Evolutionary conservation across 805 yeast species (phyloP), one percentile per base, ranked within the genome.

Genomic region (Lipomyces starkeyi): DNA sequence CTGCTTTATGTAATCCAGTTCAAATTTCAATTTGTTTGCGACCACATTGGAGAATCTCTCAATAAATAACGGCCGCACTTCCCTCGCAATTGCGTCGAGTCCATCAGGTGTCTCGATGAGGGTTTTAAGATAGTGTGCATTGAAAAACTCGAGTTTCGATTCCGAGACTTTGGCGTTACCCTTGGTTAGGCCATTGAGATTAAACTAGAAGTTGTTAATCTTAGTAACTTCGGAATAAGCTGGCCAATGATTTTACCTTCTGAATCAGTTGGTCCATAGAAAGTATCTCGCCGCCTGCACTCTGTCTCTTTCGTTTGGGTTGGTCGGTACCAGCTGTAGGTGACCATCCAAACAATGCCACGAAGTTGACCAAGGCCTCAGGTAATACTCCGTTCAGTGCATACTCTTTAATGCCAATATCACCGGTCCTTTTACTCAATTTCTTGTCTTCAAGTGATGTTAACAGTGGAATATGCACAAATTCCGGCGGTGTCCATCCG

Each of bases 301-400:
- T 68, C n/a, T 60, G 53, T 13, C 40, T 67, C n/a, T 54, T 40
- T 54, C 53, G 25, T 40, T 61, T 57, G 13, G 37, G 43, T 20
- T 29, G 29, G 34, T n/a, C 56, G 25, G 32, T 62, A 34, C 53
- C 9, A 5, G 60, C 35, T 13, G 52, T 52, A 3, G 97, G 97
- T 4, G 97, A 85, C 99, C 99, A 95, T 0, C 99, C 99, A 78
- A 92, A 90, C 66, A 95, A 81, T 0, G 94, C 97, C 56, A 89
- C 89, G 77, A 92, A 95, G 74, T 95, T 95, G 6, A 91, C 81
- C 53, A 95, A 78, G 0, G 99, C 95, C 76, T 93, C 97, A 0
- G 97, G 97, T 4, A 92, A 78, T 17, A 91, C 83, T 0, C 97
- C 97, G n/a, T 59, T 60, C 55, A 81, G 81, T 8, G 61, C 60